Base-by-base conservation (phyloP, 2,329 filamentous ascomycete genomes). In the Pezicula carpinea region DNA sequence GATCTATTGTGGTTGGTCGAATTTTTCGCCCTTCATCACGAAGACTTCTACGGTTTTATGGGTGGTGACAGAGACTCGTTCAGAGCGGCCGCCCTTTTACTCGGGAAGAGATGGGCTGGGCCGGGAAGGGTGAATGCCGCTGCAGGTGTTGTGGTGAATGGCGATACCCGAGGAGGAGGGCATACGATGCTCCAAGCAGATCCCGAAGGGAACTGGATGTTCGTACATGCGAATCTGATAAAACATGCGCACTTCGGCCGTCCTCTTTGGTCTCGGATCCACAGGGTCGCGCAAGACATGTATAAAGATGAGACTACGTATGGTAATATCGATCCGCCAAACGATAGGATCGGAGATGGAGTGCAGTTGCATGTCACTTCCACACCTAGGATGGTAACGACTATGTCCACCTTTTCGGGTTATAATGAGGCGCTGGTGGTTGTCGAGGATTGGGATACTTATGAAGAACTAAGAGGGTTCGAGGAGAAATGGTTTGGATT, bases 221-320 rank as follows among this genome's bases (percentile, higher is more conserved):
- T 56, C 34, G 52, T 56, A n/a, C 53, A 56, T 48, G 53, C 52
- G 29, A 54, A 54, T 48, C 17, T 56, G 46, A 51, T 56, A 4
- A 56, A 56, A 26, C 51, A 55, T 49, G 41, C 40, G 4, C 13
- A 35, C 4, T 55, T 55, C 11, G 1, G 10, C 1, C 39, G 35
- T 13, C 53, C 53, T 5, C 38, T 55, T 10, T 55, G 53, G 53
- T 19, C 44, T n/a, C 32, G 44, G 19, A 52, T 55, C 19, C 49
- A 53, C 21, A 39, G 52, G 10, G 50, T 43, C 13, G 29, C 43
- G 10, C 11, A 53, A 6, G 53, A 55, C 39, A 50, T 10, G 11
- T 55, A 42, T 34, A 44, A 23, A n/a, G 26, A 17, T 22, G 45
- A 36, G n/a, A 53, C 26, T 3, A 55, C 53, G 5, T 55, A 54